Conservation (phyloP, 441 rosid species). For the Adansonia grandidieri region DNA sequence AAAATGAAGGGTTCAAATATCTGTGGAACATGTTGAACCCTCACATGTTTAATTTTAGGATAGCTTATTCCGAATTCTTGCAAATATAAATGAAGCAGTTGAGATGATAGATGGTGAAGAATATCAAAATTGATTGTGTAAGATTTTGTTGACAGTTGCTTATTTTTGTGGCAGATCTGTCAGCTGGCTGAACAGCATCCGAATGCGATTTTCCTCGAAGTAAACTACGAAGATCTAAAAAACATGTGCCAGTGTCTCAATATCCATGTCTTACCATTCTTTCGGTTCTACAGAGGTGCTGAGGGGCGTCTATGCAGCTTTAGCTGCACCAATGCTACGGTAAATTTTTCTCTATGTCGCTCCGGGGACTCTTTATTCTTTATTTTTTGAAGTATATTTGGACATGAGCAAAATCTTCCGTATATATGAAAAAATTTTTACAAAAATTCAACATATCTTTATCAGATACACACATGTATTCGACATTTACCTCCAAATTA, state of each 20-base stretch:
- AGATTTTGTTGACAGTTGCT: background rate
- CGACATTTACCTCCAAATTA: no score
- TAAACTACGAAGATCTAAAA: constrained; percentile 65
- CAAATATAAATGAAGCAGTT: no score
- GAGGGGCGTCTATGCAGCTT: constrained; percentile 59
- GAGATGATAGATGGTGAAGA: background rate
- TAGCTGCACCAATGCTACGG: constrained; percentile 64
- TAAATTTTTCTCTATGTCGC: constrained; percentile 22
- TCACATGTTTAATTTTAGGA: no score
- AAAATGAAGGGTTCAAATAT: no score
- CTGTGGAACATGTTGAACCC: no score
- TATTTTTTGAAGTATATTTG: no score
- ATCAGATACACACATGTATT: no score
- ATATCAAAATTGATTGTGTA: no score
- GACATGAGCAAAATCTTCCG: no score
- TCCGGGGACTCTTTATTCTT: background rate
- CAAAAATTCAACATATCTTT: no score
- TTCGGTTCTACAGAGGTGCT: constrained; percentile 69
- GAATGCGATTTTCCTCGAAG: constrained; percentile 58
- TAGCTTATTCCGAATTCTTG: no score
- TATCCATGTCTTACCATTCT: constrained; percentile 76
- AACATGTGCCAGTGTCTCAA: constrained; percentile 63
- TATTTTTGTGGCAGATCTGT: constrained; percentile 51
- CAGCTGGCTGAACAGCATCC: constrained; percentile 45
- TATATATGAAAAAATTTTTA: no score